Evolutionary conservation across 129 eudicot genomes (phyloP).

Genomic region (Daucus carota): DNA sequence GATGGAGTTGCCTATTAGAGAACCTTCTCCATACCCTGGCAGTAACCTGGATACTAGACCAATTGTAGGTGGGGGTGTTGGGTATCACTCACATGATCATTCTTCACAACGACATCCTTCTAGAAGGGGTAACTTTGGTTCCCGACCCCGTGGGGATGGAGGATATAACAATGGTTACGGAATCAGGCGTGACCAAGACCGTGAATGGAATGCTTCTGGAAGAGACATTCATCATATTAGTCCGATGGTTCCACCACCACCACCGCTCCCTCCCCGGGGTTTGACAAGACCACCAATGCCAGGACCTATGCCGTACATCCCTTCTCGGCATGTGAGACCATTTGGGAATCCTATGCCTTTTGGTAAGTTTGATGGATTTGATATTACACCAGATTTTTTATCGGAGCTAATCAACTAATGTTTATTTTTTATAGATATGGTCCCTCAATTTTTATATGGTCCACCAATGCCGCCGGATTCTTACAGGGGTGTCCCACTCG

Average conservation of each 20-base stretch:
- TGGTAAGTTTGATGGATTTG: constrained; percentile 33
- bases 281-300: constrained; percentile 42
- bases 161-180: constrained; percentile 30
- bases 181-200: constrained; percentile 23
- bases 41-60: constrained; percentile 17
- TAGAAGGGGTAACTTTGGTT: constrained; percentile 33
- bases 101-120: constrained; percentile 26
- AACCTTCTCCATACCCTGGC: not conserved
- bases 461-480: constrained; percentile 40
- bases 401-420: constrained; percentile 10
- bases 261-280: constrained; percentile 30
- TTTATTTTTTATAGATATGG: constrained; percentile 34
- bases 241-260: constrained; percentile 20
- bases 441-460: constrained; percentile 34
- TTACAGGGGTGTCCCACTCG: constrained; percentile 33
- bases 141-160: constrained; percentile 37
- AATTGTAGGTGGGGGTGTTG: constrained; percentile 19
- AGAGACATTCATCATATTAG: constrained; percentile 22
- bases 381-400: not conserved
- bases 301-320: constrained; percentile 47
- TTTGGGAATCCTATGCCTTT: constrained; percentile 47
- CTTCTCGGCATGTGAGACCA: constrained; percentile 33
- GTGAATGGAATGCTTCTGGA: constrained; percentile 13
- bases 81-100: constrained; percentile 20
- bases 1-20: constrained; percentile 23